These are phyloP conservation scores for Phragmites australis DNA, from an alignment of 176 grass and related monocot species.

Conservation along the genomic window DNA sequence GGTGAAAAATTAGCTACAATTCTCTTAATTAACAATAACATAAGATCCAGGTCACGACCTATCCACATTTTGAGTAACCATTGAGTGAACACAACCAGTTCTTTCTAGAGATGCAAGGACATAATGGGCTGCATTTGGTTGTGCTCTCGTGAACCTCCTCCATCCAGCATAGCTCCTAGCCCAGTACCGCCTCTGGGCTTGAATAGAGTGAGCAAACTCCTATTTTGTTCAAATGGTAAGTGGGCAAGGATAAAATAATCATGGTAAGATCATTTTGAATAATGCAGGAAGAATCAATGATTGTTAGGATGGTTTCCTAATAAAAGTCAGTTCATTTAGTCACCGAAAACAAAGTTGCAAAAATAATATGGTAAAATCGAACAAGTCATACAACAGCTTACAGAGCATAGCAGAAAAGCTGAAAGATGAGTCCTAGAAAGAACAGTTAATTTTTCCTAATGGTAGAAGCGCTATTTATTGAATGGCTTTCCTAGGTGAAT, in stretches of 20 bases:
- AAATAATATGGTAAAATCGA: background rate
- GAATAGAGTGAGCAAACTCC: conserved; percentile 84
- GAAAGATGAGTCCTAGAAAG: background rate
- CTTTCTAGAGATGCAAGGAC: conserved; percentile 81
- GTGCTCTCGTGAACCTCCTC: conserved; percentile 76
- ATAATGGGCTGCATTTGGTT: conserved; percentile 85
- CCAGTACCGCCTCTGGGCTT: conserved; percentile 75
- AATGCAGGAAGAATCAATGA: background rate
- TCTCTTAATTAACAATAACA: conserved; percentile 1
- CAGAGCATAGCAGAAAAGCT: background rate
- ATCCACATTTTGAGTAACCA: conserved; percentile 98
- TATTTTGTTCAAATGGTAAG: conserved; percentile 43
- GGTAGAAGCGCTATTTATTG: background rate
- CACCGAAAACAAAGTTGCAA: background rate
- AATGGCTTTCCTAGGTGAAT: background rate
- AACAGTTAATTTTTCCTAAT: background rate
- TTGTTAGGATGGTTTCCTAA: background rate
- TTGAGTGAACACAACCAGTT: conserved; percentile 63
- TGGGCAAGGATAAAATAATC: background rate
- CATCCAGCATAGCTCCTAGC: conserved; percentile 98
- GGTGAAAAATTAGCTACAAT: conserved; percentile 14
- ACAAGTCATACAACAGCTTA: background rate
- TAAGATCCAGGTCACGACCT: conserved; percentile 47
- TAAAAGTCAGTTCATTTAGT: background rate
- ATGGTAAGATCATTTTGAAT: background rate